Base-by-base conservation (phyloP, 352 stramenopile genomes). In the Achlya hypogyna region DNA sequence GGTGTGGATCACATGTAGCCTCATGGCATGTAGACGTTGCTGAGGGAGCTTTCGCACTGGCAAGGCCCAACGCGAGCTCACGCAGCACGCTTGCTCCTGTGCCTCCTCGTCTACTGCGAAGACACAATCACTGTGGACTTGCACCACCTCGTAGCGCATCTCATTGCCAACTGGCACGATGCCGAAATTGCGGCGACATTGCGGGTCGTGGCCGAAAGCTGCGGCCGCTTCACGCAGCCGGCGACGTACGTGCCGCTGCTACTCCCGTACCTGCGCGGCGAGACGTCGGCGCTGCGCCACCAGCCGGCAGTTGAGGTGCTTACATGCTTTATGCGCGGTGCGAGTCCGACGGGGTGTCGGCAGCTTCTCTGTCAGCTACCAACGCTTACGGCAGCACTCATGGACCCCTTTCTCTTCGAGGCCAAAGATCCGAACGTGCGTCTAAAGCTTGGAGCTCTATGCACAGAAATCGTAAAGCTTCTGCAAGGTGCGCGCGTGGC, bases 31-130 rank as follows among this genome's bases (percentile, higher is more conserved):
- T 67, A 67, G 65, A 67, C 86, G 43, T 74, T 98, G 4, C 69
- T 98, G 45, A 71, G 73, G 14, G 95, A 98, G 63, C 78, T 98
- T 22, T 82, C 72, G 18, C 97, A 96, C 72, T 98, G 93, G 94
- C 87, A 91, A 64, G 78, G 75, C 47, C 70, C 75, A 8, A 98
- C 91, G 1, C 79, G 89, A 10, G 70, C 75, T 3, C 81, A 94
- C 62, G 93, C 89, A 10, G 87, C 89, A 32, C 78, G 88, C 14
- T 76, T 98, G 27, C 80, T 98, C 42, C 84, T 88, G 58, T 91
- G 84, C 70, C 73, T 98, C 45, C 63, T 97, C 32, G 82, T 98
- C 35, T 97, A 96, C 65, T 92, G 88, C 67, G 95, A 98, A 74
- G 93, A 98, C 54, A 88, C 87, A 47, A 83, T 98, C 53, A 98